Percentiles rank a stretch among this genome's conserved stretches.
Conservation (phyloP, 2,329 filamentous ascomycete genomes). For the Bisporella sp. region DNA sequence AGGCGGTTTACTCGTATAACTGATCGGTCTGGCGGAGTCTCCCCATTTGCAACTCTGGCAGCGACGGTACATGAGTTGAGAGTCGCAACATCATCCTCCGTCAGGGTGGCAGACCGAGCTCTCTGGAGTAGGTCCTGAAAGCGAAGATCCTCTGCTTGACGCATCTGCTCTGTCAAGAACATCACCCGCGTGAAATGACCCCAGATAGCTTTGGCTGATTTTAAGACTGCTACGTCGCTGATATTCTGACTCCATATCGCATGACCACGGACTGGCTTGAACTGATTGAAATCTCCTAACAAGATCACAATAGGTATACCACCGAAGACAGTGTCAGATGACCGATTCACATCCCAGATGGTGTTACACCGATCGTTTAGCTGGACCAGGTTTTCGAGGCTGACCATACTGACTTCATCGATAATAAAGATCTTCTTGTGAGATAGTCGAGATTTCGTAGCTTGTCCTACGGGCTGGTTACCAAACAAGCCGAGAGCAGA, state of each 20-base stretch:
- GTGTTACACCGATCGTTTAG: constrained; percentile 4
- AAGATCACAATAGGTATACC: constrained; percentile 2
- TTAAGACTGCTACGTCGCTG: neutral
- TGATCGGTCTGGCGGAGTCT: too few relatives aligned
- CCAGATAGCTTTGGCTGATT: too few relatives aligned
- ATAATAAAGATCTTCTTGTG: constrained; percentile 6
- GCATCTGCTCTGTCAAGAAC: too few relatives aligned
- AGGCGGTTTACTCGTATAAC: too few relatives aligned
- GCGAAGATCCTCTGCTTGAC: too few relatives aligned
- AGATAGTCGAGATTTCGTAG: constrained; percentile 2
- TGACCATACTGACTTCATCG: constrained; percentile 5
- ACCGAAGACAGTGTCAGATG: constrained; percentile 4
- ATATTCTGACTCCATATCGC: constrained; percentile 6
- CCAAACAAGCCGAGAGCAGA: constrained; percentile 5
- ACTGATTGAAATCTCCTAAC: constrained; percentile 5
- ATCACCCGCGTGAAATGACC: too few relatives aligned
- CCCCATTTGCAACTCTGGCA: too few relatives aligned
- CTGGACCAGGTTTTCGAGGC: constrained; percentile 1
- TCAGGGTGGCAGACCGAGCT: too few relatives aligned
- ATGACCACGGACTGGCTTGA: constrained; percentile 2
- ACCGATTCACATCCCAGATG: constrained; percentile 5
- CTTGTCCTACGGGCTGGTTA: constrained; percentile 4
- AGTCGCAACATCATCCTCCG: too few relatives aligned
- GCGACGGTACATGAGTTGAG: too few relatives aligned
- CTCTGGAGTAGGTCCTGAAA: too few relatives aligned